Conservation (phyloP, 2,329 filamentous ascomycete genomes). For the Diaporthe ampelina region DNA sequence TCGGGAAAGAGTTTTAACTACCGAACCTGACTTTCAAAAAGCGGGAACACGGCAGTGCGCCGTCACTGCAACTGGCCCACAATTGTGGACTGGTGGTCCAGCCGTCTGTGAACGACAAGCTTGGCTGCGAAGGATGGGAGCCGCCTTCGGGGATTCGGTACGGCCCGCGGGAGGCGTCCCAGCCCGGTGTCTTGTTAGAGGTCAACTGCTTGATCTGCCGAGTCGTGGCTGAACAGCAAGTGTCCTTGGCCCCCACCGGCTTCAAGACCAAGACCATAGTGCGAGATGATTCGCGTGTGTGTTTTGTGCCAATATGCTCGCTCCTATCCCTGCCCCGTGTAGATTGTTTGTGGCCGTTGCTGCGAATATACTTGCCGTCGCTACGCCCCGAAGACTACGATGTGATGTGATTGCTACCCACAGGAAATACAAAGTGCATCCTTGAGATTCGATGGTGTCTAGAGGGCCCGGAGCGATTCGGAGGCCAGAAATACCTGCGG, state of each 20-base stretch:
- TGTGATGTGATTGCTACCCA: background rate
- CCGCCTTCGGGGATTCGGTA: slow-evolving; percentile 14
- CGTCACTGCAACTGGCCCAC: background rate
- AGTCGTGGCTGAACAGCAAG: background rate
- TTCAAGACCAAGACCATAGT: background rate
- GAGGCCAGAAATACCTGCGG: background rate
- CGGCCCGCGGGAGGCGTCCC: background rate
- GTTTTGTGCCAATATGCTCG: background rate
- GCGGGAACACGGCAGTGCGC: background rate
- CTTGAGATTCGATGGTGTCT: background rate
- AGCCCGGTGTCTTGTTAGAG: background rate
- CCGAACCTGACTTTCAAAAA: background rate
- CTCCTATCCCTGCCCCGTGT: background rate
- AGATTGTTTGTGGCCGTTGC: background rate
- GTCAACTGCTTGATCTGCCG: slow-evolving; percentile 2
- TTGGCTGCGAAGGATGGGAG: background rate
- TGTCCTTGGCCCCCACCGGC: background rate
- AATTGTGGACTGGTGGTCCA: background rate
- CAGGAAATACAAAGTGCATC: background rate
- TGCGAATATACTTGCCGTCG: background rate
- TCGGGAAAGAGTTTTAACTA: background rate
- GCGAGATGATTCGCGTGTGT: background rate
- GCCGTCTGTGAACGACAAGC: slow-evolving; percentile 1
- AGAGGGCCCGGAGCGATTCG: background rate
- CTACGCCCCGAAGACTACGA: background rate